Percentiles rank a stretch among this genome's conserved stretches.
phyloP scores from a whole-genome alignment of 1,139 yeast species.

The Citeromyces hawaiiensis region DNA sequence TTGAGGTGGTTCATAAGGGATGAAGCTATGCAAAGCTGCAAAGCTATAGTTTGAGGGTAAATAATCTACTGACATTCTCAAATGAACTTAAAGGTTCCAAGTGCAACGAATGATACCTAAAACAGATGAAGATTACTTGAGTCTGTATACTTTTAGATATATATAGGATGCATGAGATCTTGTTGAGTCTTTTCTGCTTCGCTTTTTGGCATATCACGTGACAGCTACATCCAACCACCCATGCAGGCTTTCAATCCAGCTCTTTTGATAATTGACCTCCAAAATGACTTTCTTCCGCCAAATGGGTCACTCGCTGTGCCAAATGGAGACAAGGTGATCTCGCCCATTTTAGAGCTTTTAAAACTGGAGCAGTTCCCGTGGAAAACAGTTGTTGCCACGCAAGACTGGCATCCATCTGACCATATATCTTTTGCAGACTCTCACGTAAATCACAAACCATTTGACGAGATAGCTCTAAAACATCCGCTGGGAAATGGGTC shows the following conservation, averaged over 20 bases:
- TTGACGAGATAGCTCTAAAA: conserved; percentile 28
- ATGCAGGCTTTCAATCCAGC: conserved; percentile 25
- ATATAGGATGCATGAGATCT: too few relatives aligned
- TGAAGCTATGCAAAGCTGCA: too few relatives aligned
- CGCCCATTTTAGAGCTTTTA: conserved; percentile 30
- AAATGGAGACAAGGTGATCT: conserved; percentile 48
- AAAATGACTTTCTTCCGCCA: conserved; percentile 75
- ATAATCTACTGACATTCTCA: too few relatives aligned
- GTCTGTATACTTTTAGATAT: too few relatives aligned
- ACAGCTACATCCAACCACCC: conserved; percentile 1
- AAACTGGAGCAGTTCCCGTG: conserved; percentile 28
- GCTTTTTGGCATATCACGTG: too few relatives aligned
- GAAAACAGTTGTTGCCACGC: conserved; percentile 57
- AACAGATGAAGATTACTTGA: too few relatives aligned
- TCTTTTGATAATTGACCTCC: conserved; percentile 64
- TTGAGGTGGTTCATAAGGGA: too few relatives aligned
- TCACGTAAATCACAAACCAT: conserved; percentile 39
- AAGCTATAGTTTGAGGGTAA: too few relatives aligned
- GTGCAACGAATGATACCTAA: too few relatives aligned
- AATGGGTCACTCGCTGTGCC: conserved; percentile 64
- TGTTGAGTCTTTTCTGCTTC: too few relatives aligned
- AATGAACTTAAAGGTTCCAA: too few relatives aligned
- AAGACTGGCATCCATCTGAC: conserved; percentile 79
- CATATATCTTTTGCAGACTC: conserved; percentile 77
- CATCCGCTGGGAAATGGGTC: conserved; percentile 33